phyloP scores from a whole-genome alignment of 176 grass and related monocot species.

The maize (Zea mays) region DNA sequence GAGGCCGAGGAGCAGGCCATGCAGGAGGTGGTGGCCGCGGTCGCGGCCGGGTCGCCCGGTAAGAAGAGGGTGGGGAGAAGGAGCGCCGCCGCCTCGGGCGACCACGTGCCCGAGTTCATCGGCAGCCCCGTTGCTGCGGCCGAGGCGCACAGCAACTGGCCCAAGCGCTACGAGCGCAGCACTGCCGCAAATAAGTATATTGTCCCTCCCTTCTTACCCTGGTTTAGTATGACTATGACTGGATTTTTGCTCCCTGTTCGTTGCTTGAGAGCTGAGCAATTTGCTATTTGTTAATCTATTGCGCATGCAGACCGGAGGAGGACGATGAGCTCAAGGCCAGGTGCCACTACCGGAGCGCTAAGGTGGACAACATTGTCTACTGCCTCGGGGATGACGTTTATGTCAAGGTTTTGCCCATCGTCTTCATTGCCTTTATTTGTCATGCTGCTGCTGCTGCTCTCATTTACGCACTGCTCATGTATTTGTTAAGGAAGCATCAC shows the following conservation, averaged over 20 bases:
- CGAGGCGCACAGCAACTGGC: conserved; percentile 57
- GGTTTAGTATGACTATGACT: background rate
- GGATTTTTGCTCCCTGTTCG: too few relatives aligned
- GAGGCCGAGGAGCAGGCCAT: background rate
- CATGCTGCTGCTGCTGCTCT: background rate
- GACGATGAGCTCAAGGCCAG: conserved; percentile 34
- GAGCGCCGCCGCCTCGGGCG: background rate
- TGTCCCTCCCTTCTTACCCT: background rate
- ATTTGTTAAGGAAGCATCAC: background rate
- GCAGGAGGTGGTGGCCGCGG: background rate
- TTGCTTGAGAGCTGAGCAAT: too few relatives aligned
- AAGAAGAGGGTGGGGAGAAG: conserved; percentile 40
- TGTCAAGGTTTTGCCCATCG: conserved; percentile 44
- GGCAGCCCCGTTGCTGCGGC: conserved; percentile 44
- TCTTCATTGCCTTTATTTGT: background rate
- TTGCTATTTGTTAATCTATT: too few relatives aligned
- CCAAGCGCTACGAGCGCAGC: conserved; percentile 51
- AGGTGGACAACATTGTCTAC: conserved; percentile 51
- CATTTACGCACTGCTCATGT: background rate
- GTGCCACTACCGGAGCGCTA: conserved; percentile 57
- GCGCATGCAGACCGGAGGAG: conserved; percentile 36
- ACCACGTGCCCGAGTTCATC: conserved; percentile 35
- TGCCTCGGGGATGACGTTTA: conserved; percentile 56
- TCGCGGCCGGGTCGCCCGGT: background rate
- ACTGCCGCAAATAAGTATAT: background rate